Percentiles rank a stretch among this genome's conserved stretches.
These are phyloP conservation scores for Aspergillus tubingensis DNA, from an alignment of 2,329 filamentous ascomycete species.

Conservation along the genomic window DNA sequence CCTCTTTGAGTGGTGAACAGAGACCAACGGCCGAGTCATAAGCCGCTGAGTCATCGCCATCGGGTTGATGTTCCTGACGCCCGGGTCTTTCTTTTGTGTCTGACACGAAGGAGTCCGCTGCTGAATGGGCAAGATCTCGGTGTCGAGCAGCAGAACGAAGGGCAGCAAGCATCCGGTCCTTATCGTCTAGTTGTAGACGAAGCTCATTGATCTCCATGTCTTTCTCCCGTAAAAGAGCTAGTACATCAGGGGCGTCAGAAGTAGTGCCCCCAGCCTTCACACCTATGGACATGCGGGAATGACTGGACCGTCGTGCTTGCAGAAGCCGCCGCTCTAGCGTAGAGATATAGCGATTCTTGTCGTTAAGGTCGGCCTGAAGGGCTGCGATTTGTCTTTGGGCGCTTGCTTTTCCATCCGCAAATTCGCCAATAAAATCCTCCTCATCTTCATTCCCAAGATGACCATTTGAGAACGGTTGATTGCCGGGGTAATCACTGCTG, in stretches of 20 bases:
- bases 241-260: conserved; percentile 76
- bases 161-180: conserved; percentile 88
- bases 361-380: conserved; percentile 90
- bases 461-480: conserved; percentile 33
- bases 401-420: conserved; percentile 81
- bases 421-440: conserved; percentile 75
- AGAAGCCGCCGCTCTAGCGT: conserved; percentile 90
- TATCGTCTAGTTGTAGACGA: conserved; percentile 86
- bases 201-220: conserved; percentile 91
- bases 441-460: conserved; percentile 51
- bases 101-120: conserved; percentile 37
- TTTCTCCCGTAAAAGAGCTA: conserved; percentile 77
- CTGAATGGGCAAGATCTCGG: conserved; percentile 73
- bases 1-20: conserved; percentile 33
- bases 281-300: conserved; percentile 79
- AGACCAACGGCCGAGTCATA: conserved; percentile 31
- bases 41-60: conserved; percentile 31
- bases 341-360: conserved; percentile 95
- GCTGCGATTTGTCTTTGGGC: conserved; percentile 82
- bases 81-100: conserved; percentile 33
- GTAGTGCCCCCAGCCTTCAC: conserved; percentile 66
- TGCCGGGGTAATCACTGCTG: conserved; percentile 40
- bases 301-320: conserved; percentile 86
- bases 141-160: conserved; percentile 83
- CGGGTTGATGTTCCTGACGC: conserved; percentile 29